phyloP scores from a whole-genome alignment of 176 grass and related monocot genomes.

The Luzula sylvatica region DNA sequence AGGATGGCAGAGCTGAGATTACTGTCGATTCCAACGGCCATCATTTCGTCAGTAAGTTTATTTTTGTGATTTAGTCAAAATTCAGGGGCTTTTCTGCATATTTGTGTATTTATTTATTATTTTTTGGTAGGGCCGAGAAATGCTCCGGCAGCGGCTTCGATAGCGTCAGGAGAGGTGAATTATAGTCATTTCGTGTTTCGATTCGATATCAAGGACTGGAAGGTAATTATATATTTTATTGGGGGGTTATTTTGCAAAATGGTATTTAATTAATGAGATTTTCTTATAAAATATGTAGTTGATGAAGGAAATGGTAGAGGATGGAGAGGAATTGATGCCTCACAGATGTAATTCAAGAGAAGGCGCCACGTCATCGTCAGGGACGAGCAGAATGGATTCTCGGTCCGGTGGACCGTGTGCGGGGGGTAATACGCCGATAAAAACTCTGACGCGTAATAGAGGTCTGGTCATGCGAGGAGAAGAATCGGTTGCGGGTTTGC shows the following conservation, averaged over 20 bases:
- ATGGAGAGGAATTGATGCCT: slow-evolving; percentile 31
- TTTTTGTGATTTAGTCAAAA: neutral
- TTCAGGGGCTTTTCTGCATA: too few species aligned
- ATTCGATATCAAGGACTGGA: slow-evolving; percentile 33
- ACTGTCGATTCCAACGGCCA: slow-evolving; percentile 7
- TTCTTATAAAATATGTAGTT: slow-evolving; percentile 13
- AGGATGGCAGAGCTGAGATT: slow-evolving; percentile 31
- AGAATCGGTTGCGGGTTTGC: neutral
- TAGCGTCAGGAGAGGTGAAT: slow-evolving; percentile 21
- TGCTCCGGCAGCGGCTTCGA: slow-evolving; percentile 28
- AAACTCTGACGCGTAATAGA: slow-evolving; percentile 16
- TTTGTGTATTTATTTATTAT: neutral
- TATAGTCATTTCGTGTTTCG: slow-evolving; percentile 36
- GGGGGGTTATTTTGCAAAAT: too few species aligned
- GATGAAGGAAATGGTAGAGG: slow-evolving; percentile 20
- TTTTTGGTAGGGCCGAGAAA: slow-evolving; percentile 29
- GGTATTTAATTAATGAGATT: neutral
- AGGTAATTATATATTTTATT: slow-evolving; percentile 20
- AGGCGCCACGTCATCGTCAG: neutral
- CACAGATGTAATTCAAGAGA: slow-evolving; percentile 18
- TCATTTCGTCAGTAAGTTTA: slow-evolving; percentile 29
- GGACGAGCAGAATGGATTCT: neutral
- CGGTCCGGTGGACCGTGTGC: slow-evolving; percentile 1
- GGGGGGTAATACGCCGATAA: slow-evolving; percentile 10
- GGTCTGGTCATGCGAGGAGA: slow-evolving; percentile 17